A percentile compares a stretch with the other conserved stretches of the same genome.
phyloP scores from a whole-genome alignment of 2,329 filamentous ascomycete genomes.

The Clonostachys sp. region DNA sequence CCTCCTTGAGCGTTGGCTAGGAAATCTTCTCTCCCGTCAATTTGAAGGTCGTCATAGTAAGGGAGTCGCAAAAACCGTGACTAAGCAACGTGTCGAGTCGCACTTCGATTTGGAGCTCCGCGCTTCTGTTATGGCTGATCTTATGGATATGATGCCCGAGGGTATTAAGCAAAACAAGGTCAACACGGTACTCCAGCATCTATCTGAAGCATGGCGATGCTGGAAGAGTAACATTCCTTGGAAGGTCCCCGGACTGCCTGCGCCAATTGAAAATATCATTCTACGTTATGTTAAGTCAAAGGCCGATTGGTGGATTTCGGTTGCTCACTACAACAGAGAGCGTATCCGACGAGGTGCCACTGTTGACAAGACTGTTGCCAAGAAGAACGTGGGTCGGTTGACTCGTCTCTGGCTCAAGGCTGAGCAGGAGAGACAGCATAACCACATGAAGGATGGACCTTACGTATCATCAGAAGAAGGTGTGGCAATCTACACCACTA shows the following conservation, averaged over 20 bases:
- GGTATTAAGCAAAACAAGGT: constrained; percentile 99
- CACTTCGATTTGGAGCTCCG: constrained; percentile 97
- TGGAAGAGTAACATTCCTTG: constrained; percentile 99
- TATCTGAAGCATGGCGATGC: constrained; percentile 97
- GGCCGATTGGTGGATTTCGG: constrained; percentile 99
- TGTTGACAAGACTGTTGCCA: constrained; percentile 97
- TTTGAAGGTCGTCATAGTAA: constrained; percentile 99
- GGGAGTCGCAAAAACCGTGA: constrained; percentile 97
- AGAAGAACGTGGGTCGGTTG: constrained; percentile 95
- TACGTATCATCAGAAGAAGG: constrained; percentile 98
- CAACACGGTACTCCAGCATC: constrained; percentile 93
- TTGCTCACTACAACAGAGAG: constrained; percentile 97
- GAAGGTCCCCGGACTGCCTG: constrained; percentile 96
- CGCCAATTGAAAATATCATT: constrained; percentile 98
- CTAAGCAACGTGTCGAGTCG: constrained; percentile 97
- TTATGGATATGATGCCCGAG: constrained; percentile 99
- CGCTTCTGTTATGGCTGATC: constrained; percentile 96
- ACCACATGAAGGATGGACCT: constrained; percentile 98
- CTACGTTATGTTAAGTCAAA: constrained; percentile 98
- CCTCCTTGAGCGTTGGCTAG: constrained; percentile 92
- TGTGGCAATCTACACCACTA: constrained; percentile 97
- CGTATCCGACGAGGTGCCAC: constrained; percentile 94
- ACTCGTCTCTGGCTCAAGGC: constrained; percentile 96
- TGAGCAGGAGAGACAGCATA: constrained; percentile 97
- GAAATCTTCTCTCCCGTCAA: constrained; percentile 92